Evolutionary conservation across 306 rosid genomes (phyloP).

Genomic region (Quercus parvula): DNA sequence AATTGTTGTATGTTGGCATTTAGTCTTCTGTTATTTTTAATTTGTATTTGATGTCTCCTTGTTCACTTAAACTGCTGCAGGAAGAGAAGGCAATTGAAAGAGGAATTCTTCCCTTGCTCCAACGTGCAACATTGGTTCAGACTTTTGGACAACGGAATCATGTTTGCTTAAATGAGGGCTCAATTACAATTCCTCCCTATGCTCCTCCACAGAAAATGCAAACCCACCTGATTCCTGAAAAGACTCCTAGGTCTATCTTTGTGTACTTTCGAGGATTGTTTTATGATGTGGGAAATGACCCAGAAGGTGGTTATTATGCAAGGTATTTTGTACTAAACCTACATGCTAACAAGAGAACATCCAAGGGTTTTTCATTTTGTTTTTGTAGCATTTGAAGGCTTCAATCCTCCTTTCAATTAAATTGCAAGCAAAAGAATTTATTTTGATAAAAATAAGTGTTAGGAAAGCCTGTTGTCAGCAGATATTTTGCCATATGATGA

Average conservation of each 20-base stretch:
- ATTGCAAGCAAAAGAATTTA: not conserved
- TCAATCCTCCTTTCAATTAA: constrained; percentile 4
- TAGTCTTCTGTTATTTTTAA: not conserved
- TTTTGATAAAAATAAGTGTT: not conserved
- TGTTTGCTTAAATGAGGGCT: constrained; percentile 82
- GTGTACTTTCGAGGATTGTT: constrained; percentile 90
- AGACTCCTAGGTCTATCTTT: constrained; percentile 78
- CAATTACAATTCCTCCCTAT: constrained; percentile 87
- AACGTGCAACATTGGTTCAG: constrained; percentile 85
- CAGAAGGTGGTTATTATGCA: constrained; percentile 96
- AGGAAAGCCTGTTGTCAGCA: not conserved
- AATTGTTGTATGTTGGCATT: not conserved
- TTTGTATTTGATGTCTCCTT: not conserved
- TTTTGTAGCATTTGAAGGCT: constrained; percentile 1
- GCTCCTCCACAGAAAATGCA: constrained; percentile 97
- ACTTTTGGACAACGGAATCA: constrained; percentile 91
- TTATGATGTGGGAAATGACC: constrained; percentile 93
- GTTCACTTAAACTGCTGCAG: constrained; percentile 34
- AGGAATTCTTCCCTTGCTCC: constrained; percentile 76
- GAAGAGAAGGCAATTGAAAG: constrained; percentile 93
- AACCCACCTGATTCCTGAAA: constrained; percentile 72
- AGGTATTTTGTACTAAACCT: constrained; percentile 43
- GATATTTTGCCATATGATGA: not conserved
- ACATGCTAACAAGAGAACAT: not conserved
- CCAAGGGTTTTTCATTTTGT: constrained; percentile 4